phyloP scores from a whole-genome alignment of 2,329 filamentous ascomycete genomes.

The Ophiocordyceps camponoti-saundersi region DNA sequence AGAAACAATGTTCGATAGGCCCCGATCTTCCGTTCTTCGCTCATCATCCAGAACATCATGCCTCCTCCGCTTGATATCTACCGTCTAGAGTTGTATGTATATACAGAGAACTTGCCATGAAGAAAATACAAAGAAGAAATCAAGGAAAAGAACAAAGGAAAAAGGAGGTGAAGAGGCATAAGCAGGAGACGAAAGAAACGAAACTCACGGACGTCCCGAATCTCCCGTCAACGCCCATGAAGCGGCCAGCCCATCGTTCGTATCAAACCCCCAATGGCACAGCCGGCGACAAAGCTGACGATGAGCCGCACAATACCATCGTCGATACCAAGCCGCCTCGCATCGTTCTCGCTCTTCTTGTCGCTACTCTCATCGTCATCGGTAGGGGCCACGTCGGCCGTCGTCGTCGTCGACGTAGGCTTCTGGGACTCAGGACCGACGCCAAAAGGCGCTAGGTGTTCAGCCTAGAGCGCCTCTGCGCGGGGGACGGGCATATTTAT shows the following conservation, averaged over 20 bases:
- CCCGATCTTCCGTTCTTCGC: not conserved
- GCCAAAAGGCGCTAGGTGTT: not conserved
- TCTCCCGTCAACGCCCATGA: not conserved
- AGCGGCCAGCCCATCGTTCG: not conserved
- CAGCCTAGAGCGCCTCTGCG: not conserved
- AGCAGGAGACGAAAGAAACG: not conserved
- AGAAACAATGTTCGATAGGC: too few relatives aligned
- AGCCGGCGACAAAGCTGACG: not conserved
- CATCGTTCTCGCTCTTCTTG: not conserved
- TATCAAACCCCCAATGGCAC: not conserved
- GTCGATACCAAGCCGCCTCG: not conserved
- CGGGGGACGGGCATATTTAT: not conserved
- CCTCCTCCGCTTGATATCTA: not conserved
- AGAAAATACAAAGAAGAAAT: not conserved
- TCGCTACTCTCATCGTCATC: not conserved
- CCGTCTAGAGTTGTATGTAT: not conserved
- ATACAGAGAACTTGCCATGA: not conserved
- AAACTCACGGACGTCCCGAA: not conserved
- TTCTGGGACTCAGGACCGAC: not conserved
- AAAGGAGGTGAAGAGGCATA: not conserved
- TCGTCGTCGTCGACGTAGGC: not conserved
- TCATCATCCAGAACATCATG: not conserved
- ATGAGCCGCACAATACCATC: not conserved
- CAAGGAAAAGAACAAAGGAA: not conserved
- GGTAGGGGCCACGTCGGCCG: not conserved